Percentiles rank a stretch among this genome's conserved stretches.
Evolutionary conservation across 352 stramenopile genomes (phyloP).

Genomic region (Globisporangium orthogonon): DNA sequence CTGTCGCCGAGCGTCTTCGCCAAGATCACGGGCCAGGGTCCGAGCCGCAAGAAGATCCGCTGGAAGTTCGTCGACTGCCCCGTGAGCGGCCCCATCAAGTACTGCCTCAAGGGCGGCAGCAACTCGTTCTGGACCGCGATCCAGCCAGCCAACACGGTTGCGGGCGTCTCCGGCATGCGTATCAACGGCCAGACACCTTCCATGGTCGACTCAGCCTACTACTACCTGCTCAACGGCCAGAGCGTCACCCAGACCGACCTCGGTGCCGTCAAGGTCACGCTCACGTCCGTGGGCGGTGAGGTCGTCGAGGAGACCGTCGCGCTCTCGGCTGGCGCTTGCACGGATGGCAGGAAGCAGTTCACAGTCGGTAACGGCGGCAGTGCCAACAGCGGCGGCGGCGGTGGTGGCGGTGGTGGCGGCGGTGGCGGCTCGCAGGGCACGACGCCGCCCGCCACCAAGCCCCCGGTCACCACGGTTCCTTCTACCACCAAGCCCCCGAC

Average conservation of each 20-base stretch:
- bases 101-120: constrained; percentile 38
- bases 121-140: constrained; percentile 39
- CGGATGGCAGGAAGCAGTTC: constrained; percentile 33
- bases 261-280: constrained; percentile 23
- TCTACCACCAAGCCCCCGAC: constrained; percentile 8
- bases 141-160: constrained; percentile 29
- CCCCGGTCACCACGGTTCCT: constrained; percentile 9
- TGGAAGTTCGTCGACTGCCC: constrained; percentile 41
- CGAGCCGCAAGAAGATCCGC: constrained; percentile 24
- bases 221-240: constrained; percentile 47
- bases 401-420: constrained; percentile 3
- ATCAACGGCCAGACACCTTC: constrained; percentile 34
- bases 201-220: constrained; percentile 64
- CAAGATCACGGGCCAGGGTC: constrained; percentile 22
- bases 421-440: constrained; percentile 13
- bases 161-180: constrained; percentile 21
- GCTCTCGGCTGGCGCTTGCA: constrained; percentile 32
- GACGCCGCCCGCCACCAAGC: constrained; percentile 11
- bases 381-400: constrained; percentile 3
- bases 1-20: constrained; percentile 42
- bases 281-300: constrained; percentile 38
- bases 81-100: constrained; percentile 26
- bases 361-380: constrained; percentile 9
- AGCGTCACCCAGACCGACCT: constrained; percentile 24
- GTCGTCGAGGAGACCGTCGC: constrained; percentile 37